Evolutionary conservation across 768 basidiomycete genomes (phyloP).

Genomic region (Cyclocybe cylindracea): DNA sequence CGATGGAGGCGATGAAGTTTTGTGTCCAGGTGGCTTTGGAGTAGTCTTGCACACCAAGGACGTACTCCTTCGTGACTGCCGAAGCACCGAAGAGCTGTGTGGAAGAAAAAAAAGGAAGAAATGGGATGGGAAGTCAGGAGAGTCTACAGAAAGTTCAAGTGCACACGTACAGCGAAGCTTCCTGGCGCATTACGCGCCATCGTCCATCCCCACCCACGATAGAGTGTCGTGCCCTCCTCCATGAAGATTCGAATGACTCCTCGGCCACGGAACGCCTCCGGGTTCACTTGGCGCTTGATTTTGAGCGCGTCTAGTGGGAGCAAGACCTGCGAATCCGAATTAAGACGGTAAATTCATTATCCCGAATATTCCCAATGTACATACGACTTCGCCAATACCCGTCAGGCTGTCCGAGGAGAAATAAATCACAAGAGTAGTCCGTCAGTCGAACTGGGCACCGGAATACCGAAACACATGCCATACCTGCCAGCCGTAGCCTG

Average conservation of each 20-base stretch:
- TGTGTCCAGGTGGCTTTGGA: slow-evolving; percentile 95
- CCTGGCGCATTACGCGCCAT: slow-evolving; percentile 98
- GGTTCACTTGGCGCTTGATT: slow-evolving; percentile 98
- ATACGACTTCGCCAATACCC: slow-evolving; percentile 92
- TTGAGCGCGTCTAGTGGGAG: slow-evolving; percentile 96
- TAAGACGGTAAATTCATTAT: neutral
- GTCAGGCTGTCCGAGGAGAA: slow-evolving; percentile 49
- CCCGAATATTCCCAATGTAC: slow-evolving; percentile 20
- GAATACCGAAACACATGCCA: neutral
- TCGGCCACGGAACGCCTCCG: slow-evolving; percentile 95
- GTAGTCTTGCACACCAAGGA: slow-evolving; percentile 88
- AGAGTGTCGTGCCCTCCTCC: slow-evolving; percentile 90
- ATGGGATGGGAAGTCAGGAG: neutral
- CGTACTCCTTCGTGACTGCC: slow-evolving; percentile 91
- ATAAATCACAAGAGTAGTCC: slow-evolving; percentile 4
- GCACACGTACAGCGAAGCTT: slow-evolving; percentile 77
- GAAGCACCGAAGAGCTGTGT: slow-evolving; percentile 95
- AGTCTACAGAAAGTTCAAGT: neutral
- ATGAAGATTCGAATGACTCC: slow-evolving; percentile 86
- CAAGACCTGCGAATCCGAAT: slow-evolving; percentile 56
- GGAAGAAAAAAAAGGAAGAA: neutral
- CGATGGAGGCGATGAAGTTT: slow-evolving; percentile 95
- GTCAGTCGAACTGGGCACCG: neutral
- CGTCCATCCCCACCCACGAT: slow-evolving; percentile 99
- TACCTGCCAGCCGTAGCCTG: slow-evolving; percentile 94